Evolutionary conservation across 306 rosid species (phyloP), one percentile per base, ranked within the genome.

Genomic region (Inga leiocalycina): DNA sequence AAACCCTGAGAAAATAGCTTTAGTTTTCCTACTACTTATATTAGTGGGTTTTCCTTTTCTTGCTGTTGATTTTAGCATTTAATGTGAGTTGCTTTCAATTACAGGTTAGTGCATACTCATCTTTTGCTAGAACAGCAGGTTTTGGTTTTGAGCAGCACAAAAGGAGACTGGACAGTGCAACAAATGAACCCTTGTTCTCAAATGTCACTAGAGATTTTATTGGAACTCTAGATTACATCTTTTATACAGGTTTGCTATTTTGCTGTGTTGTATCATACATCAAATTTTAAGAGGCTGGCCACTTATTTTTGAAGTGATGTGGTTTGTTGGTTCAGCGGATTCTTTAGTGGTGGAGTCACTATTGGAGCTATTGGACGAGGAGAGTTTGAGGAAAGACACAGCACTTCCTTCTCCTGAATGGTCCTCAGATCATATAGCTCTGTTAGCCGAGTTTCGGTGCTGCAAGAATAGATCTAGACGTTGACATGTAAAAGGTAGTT

Each of bases 371-470:
- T 82, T 97, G 97, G 99, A 97, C 8, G 99, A 97, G 94, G 99
- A 94, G 87, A 89, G 95, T 86, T 91, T 97, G 91, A 91, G 98
- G 92, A 97, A 94, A 87, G 98, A 94, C 83, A 97, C 98, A 1
- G 99, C 99, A 2, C 98, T 97, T 86, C 99, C 99, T 86, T 97
- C 99, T 68, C 99, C 98, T 66, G 97, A 90, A 85, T 97, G 99
- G 99, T 97, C 99, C 86, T 97, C 99, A 1, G 97, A 97, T 93
- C 99, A 97, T 83, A 91, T 93, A 79, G 99, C 98, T 66, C 97
- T 97, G 72, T 91, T 97, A 83, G 99, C 98, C 4, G 97, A 94
- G 88, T 94, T 97, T 48, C 98, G 97, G 45, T 97, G 97, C 72
- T 94, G 97, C 98, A 97, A 89, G 86, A 86, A 88, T 88, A 94